Conservation (phyloP, 148 eudicot genomes). For the Simmondsia chinensis region DNA sequence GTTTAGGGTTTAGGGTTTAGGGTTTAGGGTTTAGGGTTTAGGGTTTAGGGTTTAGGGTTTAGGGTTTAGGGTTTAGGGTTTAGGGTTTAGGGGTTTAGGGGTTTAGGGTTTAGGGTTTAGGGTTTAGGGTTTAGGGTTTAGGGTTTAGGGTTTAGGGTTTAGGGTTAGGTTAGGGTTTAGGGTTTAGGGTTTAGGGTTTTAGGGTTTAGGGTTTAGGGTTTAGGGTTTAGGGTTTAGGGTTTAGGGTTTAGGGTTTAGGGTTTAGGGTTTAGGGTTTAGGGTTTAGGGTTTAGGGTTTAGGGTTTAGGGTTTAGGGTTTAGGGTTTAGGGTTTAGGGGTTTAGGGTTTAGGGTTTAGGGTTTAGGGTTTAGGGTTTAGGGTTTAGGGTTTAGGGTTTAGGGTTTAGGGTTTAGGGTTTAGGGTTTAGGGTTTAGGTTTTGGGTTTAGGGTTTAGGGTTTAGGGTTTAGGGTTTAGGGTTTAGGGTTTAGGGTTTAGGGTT, state of each 20-base stretch:
- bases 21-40: slow-evolving; percentile 3
- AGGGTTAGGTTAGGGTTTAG: no score
- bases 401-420: slow-evolving; percentile 1
- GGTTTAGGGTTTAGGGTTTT: not conserved
- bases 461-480: slow-evolving; percentile 4
- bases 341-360: not conserved
- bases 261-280: not conserved
- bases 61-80: not conserved
- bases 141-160: slow-evolving; percentile 3
- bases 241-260: slow-evolving; percentile 1
- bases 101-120: slow-evolving; percentile 1
- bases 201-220: not conserved
- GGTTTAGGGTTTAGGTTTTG: slow-evolving; percentile 3
- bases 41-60: not conserved
- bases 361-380: slow-evolving; percentile 1
- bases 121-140: slow-evolving; percentile 1
- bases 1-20: slow-evolving; percentile 7
- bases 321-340: slow-evolving; percentile 6
- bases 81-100: not conserved
- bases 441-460: not conserved
- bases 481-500: not conserved
- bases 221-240: not conserved
- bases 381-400: slow-evolving; percentile 3
- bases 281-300: slow-evolving; percentile 3
- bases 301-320: slow-evolving; percentile 6